Percentiles rank a stretch among this genome's conserved stretches.
phyloP scores from a whole-genome alignment of 2,329 filamentous ascomycete genomes.

The Nigrospora oryzae region DNA sequence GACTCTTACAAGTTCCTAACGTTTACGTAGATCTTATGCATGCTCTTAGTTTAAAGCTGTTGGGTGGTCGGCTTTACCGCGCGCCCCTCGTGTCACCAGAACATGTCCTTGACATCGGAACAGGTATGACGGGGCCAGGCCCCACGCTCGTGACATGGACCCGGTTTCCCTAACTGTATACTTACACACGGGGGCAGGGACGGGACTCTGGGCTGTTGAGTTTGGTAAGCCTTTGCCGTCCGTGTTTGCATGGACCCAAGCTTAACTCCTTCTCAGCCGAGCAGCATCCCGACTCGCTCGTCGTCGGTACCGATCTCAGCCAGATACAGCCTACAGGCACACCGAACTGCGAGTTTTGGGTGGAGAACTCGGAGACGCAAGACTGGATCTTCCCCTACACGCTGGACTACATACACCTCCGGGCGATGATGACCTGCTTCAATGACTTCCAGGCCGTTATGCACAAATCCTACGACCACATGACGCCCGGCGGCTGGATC shows the following conservation, averaged over 20 bases:
- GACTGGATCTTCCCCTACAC: conserved; percentile 1
- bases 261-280: not conserved
- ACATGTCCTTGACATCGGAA: too few relatives aligned
- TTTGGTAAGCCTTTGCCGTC: not conserved
- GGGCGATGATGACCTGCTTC: not conserved
- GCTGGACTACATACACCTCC: conserved; percentile 2
- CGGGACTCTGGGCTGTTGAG: not conserved
- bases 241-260: too few relatives aligned
- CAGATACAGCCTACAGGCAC: not conserved
- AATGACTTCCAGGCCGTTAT: not conserved
- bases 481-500: conserved; percentile 1
- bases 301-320: conserved; percentile 1
- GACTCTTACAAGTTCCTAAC: too few relatives aligned
- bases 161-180: too few relatives aligned
- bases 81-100: too few relatives aligned
- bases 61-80: too few relatives aligned
- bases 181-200: not conserved
- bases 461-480: not conserved
- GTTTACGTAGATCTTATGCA: too few relatives aligned
- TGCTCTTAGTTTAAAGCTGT: too few relatives aligned
- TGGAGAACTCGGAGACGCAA: conserved; percentile 1
- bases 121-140: too few relatives aligned
- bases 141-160: too few relatives aligned
- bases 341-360: not conserved
- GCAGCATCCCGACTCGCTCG: not conserved